Evolutionary conservation across 139 green algal genomes (phyloP).

Genomic region (Picochlorum sp.): DNA sequence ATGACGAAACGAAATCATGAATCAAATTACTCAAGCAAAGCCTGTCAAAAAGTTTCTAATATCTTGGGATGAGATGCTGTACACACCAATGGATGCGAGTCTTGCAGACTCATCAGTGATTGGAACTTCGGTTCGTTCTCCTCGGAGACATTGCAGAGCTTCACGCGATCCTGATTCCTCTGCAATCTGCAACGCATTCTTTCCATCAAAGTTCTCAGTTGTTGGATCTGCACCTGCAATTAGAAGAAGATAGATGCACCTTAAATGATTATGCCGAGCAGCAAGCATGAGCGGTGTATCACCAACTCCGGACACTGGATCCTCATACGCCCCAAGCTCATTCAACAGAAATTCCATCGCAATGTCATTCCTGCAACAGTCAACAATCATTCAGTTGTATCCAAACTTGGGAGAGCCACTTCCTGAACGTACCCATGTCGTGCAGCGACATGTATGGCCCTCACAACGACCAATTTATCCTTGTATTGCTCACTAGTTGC

Average conservation of each 20-base stretch:
- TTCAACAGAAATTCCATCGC: too few relatives aligned
- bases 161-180: background rate
- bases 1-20: too few relatives aligned
- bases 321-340: background rate
- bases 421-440: slow-evolving; percentile 1
- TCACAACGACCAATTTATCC: background rate
- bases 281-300: background rate
- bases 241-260: background rate
- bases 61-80: background rate
- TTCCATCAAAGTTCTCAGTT: background rate
- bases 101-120: background rate
- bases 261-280: background rate
- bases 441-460: background rate
- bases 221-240: background rate
- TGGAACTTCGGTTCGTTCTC: background rate
- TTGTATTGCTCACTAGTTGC: background rate
- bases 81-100: background rate
- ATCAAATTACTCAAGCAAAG: background rate
- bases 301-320: background rate
- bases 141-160: background rate
- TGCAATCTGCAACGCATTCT: background rate
- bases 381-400: too few relatives aligned
- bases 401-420: background rate
- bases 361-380: too few relatives aligned
- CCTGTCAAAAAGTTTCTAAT: background rate